Conservation (phyloP, 1,284 basidiomycete species). For the Uromyces viciae-fabae region DNA sequence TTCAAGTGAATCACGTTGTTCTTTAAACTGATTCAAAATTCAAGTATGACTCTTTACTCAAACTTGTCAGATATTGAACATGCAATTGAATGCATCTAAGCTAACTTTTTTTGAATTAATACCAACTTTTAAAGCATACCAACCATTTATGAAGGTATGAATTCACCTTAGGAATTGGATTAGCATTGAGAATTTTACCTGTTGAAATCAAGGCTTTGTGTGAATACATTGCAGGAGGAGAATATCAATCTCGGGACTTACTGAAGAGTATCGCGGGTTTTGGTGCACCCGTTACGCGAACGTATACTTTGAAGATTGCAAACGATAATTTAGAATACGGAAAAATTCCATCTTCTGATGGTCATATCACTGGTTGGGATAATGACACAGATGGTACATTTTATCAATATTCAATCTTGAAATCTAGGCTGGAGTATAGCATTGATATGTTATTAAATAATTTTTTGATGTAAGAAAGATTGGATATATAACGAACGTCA, state of each 20-base stretch:
- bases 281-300: conserved; percentile 15
- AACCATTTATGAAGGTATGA: conserved; percentile 10
- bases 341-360: neutral
- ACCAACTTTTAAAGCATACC: neutral
- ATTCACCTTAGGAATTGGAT: no score
- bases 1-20: neutral
- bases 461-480: conserved; percentile 17
- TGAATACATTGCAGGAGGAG: conserved; percentile 19
- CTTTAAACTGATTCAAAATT: neutral
- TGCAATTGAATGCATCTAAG: no score
- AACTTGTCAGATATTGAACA: neutral
- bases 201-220: neutral
- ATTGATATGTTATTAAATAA: neutral
- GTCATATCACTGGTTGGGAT: conserved; percentile 42
- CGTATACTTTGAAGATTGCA: conserved; percentile 33
- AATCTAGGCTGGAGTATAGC: neutral
- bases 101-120: neutral
- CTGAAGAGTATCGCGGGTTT: conserved; percentile 33
- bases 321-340: conserved; percentile 23
- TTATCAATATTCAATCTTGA: neutral
- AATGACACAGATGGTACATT: conserved; percentile 6
- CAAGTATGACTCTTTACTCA: neutral
- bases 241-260: conserved; percentile 30
- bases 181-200: neutral
- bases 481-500: conserved; percentile 41